These are phyloP conservation scores for Pichia norvegensis DNA, from an alignment of 1,139 yeast genomes.

Conservation along the genomic window DNA sequence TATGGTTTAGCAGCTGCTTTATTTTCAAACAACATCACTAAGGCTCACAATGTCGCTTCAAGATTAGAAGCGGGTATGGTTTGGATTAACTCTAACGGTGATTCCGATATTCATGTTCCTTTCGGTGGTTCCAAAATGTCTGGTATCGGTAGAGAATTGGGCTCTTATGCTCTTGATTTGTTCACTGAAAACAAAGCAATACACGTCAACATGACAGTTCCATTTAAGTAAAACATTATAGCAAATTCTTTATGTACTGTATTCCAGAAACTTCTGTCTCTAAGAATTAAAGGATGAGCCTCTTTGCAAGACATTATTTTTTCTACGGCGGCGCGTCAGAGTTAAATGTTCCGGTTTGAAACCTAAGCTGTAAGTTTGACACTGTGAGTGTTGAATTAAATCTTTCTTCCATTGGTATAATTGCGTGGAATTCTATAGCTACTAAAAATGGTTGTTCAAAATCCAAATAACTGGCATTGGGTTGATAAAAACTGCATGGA, in stretches of 20 bases:
- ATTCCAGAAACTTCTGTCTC: constrained; percentile 1
- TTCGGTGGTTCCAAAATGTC: constrained; percentile 76
- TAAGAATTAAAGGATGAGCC: too few relatives aligned
- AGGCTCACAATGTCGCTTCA: constrained; percentile 54
- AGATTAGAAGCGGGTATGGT: constrained; percentile 74
- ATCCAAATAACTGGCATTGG: constrained; percentile 94
- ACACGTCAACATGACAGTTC: constrained; percentile 50
- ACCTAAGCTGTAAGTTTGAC: too few relatives aligned
- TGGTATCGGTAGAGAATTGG: constrained; percentile 84
- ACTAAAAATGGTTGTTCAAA: constrained; percentile 64
- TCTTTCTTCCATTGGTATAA: too few relatives aligned
- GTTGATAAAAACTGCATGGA: constrained; percentile 93
- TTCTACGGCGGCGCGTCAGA: too few relatives aligned
- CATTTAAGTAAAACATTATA: constrained; percentile 7
- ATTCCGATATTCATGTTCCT: constrained; percentile 69
- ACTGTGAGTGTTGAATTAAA: too few relatives aligned
- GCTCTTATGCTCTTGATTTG: constrained; percentile 66
- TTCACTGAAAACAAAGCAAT: constrained; percentile 78
- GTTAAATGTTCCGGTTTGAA: too few relatives aligned
- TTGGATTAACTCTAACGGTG: constrained; percentile 81
- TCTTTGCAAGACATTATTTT: too few relatives aligned
- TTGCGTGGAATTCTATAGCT: too few relatives aligned
- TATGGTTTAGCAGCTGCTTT: constrained; percentile 74
- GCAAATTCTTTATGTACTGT: background rate
- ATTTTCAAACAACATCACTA: constrained; percentile 51